Conservation (phyloP, 2,329 filamentous ascomycete species). For the Fusarium citri region DNA sequence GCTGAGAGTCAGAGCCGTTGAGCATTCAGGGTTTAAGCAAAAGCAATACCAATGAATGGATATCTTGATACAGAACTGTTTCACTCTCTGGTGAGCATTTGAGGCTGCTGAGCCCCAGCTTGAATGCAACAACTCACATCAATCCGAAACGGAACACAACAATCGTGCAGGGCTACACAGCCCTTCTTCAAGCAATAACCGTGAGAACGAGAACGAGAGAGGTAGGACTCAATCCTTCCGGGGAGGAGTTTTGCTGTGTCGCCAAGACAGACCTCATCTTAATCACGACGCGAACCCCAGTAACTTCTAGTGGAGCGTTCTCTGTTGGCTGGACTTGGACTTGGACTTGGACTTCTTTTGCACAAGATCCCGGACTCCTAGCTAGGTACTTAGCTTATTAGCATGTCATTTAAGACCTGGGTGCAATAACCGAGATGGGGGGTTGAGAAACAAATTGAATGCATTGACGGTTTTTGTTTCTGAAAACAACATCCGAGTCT, state of each 20-base stretch:
- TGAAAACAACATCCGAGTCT: neutral
- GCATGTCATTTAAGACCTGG: constrained; percentile 3
- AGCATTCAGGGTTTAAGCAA: neutral
- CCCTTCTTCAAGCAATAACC: constrained; percentile 10
- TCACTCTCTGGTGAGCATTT: constrained; percentile 9
- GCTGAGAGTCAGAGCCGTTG: neutral
- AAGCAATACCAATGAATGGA: neutral
- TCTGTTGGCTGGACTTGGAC: neutral
- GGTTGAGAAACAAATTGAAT: constrained; percentile 7
- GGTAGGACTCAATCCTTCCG: constrained; percentile 38
- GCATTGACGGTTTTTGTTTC: constrained; percentile 2
- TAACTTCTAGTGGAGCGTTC: constrained; percentile 32
- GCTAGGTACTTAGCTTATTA: constrained; percentile 4
- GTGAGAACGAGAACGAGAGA: constrained; percentile 28
- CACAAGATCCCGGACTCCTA: constrained; percentile 14
- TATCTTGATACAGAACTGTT: constrained; percentile 11
- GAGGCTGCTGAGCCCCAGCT: constrained; percentile 8
- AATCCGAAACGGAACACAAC: constrained; percentile 30
- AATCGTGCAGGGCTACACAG: constrained; percentile 35
- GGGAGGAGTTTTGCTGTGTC: constrained; percentile 24
- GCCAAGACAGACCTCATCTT: constrained; percentile 47
- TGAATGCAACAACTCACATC: constrained; percentile 25
- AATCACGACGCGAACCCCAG: constrained; percentile 38
- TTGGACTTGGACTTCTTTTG: constrained; percentile 8
- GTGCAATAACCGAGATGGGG: constrained; percentile 12